phyloP scores from a whole-genome alignment of 2,329 filamentous ascomycete genomes.

The Trematosphaeria pertusa region DNA sequence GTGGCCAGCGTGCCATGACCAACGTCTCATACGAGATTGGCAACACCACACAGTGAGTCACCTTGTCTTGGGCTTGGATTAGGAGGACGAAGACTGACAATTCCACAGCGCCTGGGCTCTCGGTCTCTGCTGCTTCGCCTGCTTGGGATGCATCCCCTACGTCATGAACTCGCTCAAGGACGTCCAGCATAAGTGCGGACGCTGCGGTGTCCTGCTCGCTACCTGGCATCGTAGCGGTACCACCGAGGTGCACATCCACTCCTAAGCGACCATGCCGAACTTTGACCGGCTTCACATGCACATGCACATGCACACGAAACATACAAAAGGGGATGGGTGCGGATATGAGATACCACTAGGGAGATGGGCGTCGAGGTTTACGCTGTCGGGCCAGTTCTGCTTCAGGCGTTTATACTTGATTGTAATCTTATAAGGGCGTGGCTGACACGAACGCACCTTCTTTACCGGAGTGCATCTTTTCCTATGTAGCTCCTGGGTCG shows the following conservation, averaged over 20 bases:
- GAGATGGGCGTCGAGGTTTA: not conserved
- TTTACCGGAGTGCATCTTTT: too few relatives aligned
- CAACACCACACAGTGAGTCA: constrained; percentile 52
- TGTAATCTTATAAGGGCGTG: too few relatives aligned
- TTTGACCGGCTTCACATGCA: too few relatives aligned
- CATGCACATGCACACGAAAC: too few relatives aligned
- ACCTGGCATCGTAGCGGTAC: constrained; percentile 58
- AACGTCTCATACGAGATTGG: constrained; percentile 43
- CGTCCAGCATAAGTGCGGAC: constrained; percentile 56
- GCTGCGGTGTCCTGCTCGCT: constrained; percentile 54
- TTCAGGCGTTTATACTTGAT: too few relatives aligned
- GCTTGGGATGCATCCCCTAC: constrained; percentile 59
- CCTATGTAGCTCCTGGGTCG: too few relatives aligned
- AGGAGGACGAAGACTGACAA: constrained; percentile 14
- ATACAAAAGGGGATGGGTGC: not conserved
- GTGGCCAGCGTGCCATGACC: constrained; percentile 51
- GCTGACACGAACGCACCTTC: too few relatives aligned
- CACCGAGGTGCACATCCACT: constrained; percentile 53
- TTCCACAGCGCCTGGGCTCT: constrained; percentile 53
- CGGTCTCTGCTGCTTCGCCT: constrained; percentile 52
- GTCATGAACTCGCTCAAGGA: constrained; percentile 57
- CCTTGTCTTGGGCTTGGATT: not conserved
- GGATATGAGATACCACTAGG: not conserved
- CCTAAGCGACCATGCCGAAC: too few relatives aligned
- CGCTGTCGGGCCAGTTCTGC: not conserved